Conservation (phyloP, 164 flowering plant species). For the Hamamelis virginiana region DNA sequence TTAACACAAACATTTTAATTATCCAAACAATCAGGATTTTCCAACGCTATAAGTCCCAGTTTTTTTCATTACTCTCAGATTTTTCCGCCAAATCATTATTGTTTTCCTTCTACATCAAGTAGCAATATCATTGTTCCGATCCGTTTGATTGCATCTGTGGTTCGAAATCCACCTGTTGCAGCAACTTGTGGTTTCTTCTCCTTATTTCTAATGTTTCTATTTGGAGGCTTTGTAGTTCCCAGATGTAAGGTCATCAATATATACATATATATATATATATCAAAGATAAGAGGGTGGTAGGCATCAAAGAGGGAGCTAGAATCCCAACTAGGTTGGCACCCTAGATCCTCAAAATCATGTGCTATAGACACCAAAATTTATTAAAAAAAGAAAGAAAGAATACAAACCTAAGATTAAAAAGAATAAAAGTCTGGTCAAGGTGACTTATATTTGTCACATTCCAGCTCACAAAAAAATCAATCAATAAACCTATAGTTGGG, state of each 20-base stretch:
- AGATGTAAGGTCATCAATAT: conserved; percentile 23
- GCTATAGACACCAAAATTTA: too few relatives aligned
- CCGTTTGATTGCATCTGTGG: conserved; percentile 27
- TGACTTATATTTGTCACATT: too few relatives aligned
- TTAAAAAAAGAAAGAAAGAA: too few relatives aligned
- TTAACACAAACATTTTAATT: background rate
- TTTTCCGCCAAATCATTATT: conserved; percentile 27
- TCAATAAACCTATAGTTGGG: too few relatives aligned
- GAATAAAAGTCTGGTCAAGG: too few relatives aligned
- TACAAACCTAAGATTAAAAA: too few relatives aligned
- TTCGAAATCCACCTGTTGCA: conserved; percentile 22
- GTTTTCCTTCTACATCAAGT: conserved; percentile 32
- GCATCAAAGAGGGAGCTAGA: too few relatives aligned
- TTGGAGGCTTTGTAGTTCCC: conserved; percentile 38
- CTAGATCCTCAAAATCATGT: too few relatives aligned
- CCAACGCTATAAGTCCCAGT: background rate
- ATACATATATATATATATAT: too few relatives aligned
- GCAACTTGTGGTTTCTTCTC: conserved; percentile 11
- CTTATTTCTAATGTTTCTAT: conserved; percentile 20
- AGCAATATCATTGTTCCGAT: conserved; percentile 23
- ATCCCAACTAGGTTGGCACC: too few relatives aligned
- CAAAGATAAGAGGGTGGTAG: too few relatives aligned
- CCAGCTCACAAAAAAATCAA: too few relatives aligned
- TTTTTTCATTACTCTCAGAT: conserved; percentile 18
- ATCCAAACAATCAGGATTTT: background rate